Evolutionary conservation across 2,329 filamentous ascomycete genomes (phyloP), one percentile per base, ranked within the genome.

Genomic region (Venturia aucupariae): DNA sequence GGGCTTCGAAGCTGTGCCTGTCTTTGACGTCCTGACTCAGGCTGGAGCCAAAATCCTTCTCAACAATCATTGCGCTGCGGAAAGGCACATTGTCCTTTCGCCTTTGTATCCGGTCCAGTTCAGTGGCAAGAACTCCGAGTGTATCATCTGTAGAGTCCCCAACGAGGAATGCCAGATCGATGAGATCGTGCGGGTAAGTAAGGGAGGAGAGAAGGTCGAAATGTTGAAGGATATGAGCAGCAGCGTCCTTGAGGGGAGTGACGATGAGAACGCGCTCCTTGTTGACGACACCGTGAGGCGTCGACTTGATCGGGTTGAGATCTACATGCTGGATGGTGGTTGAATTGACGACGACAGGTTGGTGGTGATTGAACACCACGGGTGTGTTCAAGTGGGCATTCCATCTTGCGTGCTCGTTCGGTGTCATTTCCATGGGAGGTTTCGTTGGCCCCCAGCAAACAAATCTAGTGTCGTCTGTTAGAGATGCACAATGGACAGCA

Each of bases 401-500:
- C 94, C 94, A 99, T 68, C 90, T 84, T 67, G 87, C 87, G 75
- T 93, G 88, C 74, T 99, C 94, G 74, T 97, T 97, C 64, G 88
- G 80, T 51, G 89, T 86, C 91, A 99, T 96, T 68, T 94, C 86
- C 86, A 96, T 95, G 63, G 94, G 94, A n/a, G 94, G 86, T 80
- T 95, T 97, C 30, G 89, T 86, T 17, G 94, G 93, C 15, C 94
- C 94, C 84, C 92, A 97, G 81, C 94, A 99, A 79, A 96, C 96
- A 78, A 96, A 97, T 78, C 93, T 97, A 72, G 27, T 11, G 17
- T 2, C n/a, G 35, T 46, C 27, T 48, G 41, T 62, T 46, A 62
- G 24, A 15, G 1, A 35, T 51, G 15, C 41, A 38, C 41, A 22
- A 42, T 48, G 19, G 11, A 15, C n/a, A 38, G 41, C 24, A 60